These are phyloP conservation scores for Mycena sanguinolenta DNA, from an alignment of 768 basidiomycete species.

Conservation along the genomic window DNA sequence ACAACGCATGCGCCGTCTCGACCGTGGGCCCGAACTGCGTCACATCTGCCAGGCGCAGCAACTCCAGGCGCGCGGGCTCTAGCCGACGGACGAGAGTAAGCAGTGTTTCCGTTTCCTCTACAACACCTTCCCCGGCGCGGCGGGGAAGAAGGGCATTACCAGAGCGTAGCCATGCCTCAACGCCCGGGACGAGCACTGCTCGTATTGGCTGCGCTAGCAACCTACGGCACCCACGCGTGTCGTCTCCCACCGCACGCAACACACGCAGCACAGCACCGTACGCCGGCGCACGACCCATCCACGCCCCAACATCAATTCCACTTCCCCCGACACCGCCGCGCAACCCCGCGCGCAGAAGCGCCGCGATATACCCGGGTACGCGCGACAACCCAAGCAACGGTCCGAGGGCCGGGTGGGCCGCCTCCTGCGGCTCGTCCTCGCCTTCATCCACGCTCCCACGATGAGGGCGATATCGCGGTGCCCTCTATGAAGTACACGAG, in stretches of 20 bases:
- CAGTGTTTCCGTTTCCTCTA: conserved; percentile 9
- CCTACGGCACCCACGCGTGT: background rate
- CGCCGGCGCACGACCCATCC: conserved; percentile 36
- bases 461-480: background rate
- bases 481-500: conserved; percentile 19
- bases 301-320: conserved; percentile 26
- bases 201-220: conserved; percentile 3
- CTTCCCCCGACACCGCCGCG: background rate
- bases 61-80: conserved; percentile 44
- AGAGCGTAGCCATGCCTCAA: background rate
- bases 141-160: background rate
- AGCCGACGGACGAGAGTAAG: conserved; percentile 31
- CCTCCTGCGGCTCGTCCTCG: background rate
- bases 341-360: conserved; percentile 21
- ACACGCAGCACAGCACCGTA: conserved; percentile 31
- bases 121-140: background rate
- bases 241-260: conserved; percentile 25
- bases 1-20: conserved; percentile 53
- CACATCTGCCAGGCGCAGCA: conserved; percentile 47
- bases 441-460: background rate
- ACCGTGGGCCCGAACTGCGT: conserved; percentile 52
- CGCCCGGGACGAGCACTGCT: background rate
- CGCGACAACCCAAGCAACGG: conserved; percentile 24
- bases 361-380: conserved; percentile 22
- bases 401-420: conserved; percentile 16